A percentile compares a stretch with the other conserved stretches of the same genome.
Evolutionary conservation across 495 filamentous ascomycete species (phyloP).

Genomic region (Aspergillus indologenus): DNA sequence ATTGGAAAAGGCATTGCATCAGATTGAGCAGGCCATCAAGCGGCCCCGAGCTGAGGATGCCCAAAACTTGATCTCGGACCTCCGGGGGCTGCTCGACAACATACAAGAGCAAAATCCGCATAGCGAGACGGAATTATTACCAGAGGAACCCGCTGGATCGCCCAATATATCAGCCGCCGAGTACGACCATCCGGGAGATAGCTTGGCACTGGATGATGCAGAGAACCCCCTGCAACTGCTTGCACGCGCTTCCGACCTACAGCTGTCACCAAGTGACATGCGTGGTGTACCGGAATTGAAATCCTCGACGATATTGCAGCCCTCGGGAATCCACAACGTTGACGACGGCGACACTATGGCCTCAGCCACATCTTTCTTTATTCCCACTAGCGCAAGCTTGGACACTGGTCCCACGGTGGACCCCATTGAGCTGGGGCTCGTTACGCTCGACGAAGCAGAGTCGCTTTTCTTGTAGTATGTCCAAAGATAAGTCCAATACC

Average conservation of each 20-base stretch:
- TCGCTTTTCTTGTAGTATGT: constrained; percentile 62
- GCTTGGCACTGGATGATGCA: constrained; percentile 63
- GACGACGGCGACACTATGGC: constrained; percentile 7
- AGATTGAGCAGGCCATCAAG: constrained; percentile 69
- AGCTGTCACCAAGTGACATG: constrained; percentile 46
- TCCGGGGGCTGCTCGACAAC: constrained; percentile 54
- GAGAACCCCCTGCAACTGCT: constrained; percentile 72
- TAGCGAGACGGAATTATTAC: constrained; percentile 27
- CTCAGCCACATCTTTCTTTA: constrained; percentile 54
- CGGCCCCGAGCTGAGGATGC: constrained; percentile 55
- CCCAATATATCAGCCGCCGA: constrained; percentile 27
- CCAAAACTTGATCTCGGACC: constrained; percentile 50
- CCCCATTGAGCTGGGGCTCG: constrained; percentile 63
- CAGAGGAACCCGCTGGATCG: constrained; percentile 26
- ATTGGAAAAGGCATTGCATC: constrained; percentile 67
- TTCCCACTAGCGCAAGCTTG: constrained; percentile 54
- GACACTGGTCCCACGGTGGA: constrained; percentile 63
- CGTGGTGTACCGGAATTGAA: constrained; percentile 18
- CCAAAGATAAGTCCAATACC: neutral
- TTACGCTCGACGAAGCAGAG: constrained; percentile 59
- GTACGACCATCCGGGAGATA: constrained; percentile 39
- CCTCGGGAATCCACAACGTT: constrained; percentile 9
- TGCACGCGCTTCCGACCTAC: constrained; percentile 66
- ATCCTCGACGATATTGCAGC: constrained; percentile 16
- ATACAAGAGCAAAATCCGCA: constrained; percentile 38